Evolutionary conservation across 164 flowering plant genomes (phyloP), one percentile per base, ranked within the genome.

Genomic region (Taxillus chinensis): DNA sequence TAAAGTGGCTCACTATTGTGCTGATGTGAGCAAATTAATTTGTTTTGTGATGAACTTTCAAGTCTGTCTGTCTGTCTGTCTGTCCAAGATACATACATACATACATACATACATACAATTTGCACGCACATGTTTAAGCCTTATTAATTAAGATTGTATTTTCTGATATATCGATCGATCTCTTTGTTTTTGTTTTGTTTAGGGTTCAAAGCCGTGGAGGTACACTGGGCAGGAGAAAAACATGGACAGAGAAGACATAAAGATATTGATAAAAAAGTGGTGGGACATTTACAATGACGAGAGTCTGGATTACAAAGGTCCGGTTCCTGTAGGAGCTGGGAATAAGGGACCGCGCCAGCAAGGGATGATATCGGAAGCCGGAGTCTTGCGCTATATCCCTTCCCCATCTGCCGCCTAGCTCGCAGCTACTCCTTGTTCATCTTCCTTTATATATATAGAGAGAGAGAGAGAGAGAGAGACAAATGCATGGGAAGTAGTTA

Each of bases 121-220:
- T 27, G 27, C 27, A 27, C 2, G 27, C 27, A 27, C 27, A 27
- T 27, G 27, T 27, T 27, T 27, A 27, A 27, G 0, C 27, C 27
- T n/a, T n/a, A n/a, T n/a, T n/a, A n/a, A n/a, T n/a, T 27, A 27
- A 27, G 27, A 27, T 27, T 27, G 27, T 27, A 27, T 27, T 27
- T 27, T 27, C 27, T 27, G 2, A n/a, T n/a, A n/a, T n/a, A n/a
- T n/a, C n/a, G n/a, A n/a, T n/a, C n/a, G n/a, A 27, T 0, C 27
- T 27, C 27, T 27, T 4, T 55, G 50, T 37, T 14, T 4, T 12
- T 5, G 37, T 8, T 57, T 42, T 59, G 14, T 39, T 15, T 55
- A 75, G 82, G 86, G 86, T 8, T 70, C 86, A 27, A 83, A 83
- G 70, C 87, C 84, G 37, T 82, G 86, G 86, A 76, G 84, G 69